A percentile compares a stretch with the other conserved stretches of the same genome.
These are phyloP conservation scores for Calonectria ilicicola DNA, from an alignment of 2,329 filamentous ascomycete species.

Conservation along the genomic window DNA sequence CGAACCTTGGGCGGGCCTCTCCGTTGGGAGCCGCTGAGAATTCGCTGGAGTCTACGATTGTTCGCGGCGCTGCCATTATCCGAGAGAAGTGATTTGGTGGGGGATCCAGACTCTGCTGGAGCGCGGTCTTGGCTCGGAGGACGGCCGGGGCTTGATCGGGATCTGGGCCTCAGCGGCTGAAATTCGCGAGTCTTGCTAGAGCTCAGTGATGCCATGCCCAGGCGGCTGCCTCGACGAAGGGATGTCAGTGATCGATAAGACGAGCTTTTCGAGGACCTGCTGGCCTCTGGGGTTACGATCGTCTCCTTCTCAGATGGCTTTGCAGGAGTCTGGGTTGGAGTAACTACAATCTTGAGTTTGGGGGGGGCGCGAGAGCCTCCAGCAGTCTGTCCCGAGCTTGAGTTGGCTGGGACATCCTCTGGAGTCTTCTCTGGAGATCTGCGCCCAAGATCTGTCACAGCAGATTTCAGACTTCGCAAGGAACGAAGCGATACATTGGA, in stretches of 20 bases:
- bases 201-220: constrained; percentile 36
- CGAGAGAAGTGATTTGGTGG: neutral
- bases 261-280: constrained; percentile 19
- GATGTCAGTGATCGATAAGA: constrained; percentile 31
- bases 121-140: neutral
- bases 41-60: constrained; percentile 31
- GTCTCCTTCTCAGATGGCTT: neutral
- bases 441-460: constrained; percentile 33
- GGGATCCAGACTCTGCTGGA: neutral
- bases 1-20: constrained; percentile 35
- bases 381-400: neutral
- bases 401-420: neutral
- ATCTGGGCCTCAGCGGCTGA: constrained; percentile 18
- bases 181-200: constrained; percentile 34
- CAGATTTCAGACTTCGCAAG: constrained; percentile 50
- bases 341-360: neutral
- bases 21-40: constrained; percentile 33
- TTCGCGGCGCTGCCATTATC: neutral
- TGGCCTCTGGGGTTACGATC: neutral
- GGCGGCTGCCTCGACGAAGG: constrained; percentile 29
- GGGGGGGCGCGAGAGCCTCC: neutral
- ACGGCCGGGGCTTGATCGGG: constrained; percentile 20
- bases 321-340: neutral
- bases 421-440: constrained; percentile 30
- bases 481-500: constrained; percentile 70